Evolutionary conservation across 176 grass and related monocot genomes (phyloP), one percentile per base, ranked within the genome.

Genomic region (Triticum turgidum): DNA sequence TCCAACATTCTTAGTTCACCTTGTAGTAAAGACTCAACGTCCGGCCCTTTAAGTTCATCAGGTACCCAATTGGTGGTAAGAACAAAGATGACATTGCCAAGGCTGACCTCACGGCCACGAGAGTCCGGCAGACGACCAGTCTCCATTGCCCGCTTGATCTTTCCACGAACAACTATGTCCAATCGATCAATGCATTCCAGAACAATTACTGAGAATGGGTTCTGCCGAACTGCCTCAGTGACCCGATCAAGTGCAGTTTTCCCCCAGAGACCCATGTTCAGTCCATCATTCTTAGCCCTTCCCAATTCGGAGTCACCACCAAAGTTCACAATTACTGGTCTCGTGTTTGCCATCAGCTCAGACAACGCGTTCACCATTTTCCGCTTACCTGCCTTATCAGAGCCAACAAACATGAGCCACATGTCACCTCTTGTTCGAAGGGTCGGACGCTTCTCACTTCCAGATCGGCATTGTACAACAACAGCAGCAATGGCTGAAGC

Each of bases 391-490:
- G 92, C 92, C 80, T 91, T 82, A 71, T 99, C 97, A 65, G 94
- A 89, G n/a, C 97, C 97, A 56, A 94, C 75, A 81, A 99, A 94
- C 70, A 99, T 59, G 76, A 99, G 89, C 97, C 97, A 99, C 44
- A 90, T 94, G 86, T 94, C 94, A 39, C 92, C 87, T 79, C 93
- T 91, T 32, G 90, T 84, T 58, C 83, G 84, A 20, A 87, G 63
- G 56, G 85, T 89, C 21, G 78, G 89, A 45, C 85, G 82, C 82
- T 94, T 97, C 38, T 91, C 89, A 20, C 69, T 90, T 12, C 87
- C 94, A 27, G 90, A 91, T 90, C 89, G 94, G 92, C 87, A 93
- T 76, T 97, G 89, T 83, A 91, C 88, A 13, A 99, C 92, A 73
- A 86, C 91, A 49, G 94, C 87, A 76, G 97, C 94, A 7, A 99